These are phyloP conservation scores for Xylaria sp. DNA, from an alignment of 2,329 filamentous ascomycete genomes.

Conservation along the genomic window DNA sequence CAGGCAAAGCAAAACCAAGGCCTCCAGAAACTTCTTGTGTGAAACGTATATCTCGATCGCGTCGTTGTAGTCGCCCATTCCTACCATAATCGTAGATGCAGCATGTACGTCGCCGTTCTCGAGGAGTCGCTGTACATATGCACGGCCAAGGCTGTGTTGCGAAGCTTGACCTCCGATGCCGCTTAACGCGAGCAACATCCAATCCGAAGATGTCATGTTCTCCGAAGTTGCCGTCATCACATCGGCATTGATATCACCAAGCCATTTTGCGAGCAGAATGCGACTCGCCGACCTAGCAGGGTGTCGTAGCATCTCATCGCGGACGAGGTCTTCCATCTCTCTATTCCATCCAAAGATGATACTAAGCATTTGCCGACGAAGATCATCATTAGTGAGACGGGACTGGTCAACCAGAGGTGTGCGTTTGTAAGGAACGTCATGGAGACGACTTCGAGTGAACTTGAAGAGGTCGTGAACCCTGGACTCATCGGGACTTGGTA, in stretches of 20 bases:
- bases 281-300: constrained; percentile 77
- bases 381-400: constrained; percentile 78
- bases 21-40: constrained; percentile 91
- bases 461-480: constrained; percentile 85
- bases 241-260: constrained; percentile 85
- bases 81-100: constrained; percentile 90
- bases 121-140: constrained; percentile 89
- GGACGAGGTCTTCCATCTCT: constrained; percentile 82
- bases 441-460: constrained; percentile 81
- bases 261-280: constrained; percentile 90
- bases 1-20: constrained; percentile 86
- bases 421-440: constrained; percentile 83
- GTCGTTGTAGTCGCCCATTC: constrained; percentile 91
- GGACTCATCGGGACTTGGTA: constrained; percentile 79
- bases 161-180: constrained; percentile 82
- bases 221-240: constrained; percentile 83
- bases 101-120: constrained; percentile 92
- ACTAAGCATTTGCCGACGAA: constrained; percentile 89
- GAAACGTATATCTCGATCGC: constrained; percentile 97
- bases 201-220: constrained; percentile 92
- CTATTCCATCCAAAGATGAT: constrained; percentile 96
- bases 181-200: constrained; percentile 94
- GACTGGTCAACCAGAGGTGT: constrained; percentile 68
- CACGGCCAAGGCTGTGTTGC: constrained; percentile 89
- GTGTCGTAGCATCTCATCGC: constrained; percentile 85